Conservation (phyloP, 345 rosid species). For the Gossypium mustelinum region DNA sequence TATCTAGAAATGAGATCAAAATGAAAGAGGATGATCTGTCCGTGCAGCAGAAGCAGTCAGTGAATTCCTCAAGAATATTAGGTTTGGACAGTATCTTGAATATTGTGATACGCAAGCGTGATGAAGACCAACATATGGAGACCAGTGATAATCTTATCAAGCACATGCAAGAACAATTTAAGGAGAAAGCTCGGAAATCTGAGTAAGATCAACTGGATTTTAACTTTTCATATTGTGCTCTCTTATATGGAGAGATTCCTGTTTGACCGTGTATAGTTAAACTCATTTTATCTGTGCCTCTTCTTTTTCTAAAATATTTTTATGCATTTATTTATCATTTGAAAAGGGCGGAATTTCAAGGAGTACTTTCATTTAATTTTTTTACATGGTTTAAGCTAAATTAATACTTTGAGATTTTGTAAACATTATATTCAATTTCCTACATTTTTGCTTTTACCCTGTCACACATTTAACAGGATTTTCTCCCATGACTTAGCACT, state of each 20-base stretch:
- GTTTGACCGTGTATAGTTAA: background rate
- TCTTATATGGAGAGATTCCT: background rate
- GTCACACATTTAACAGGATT: background rate
- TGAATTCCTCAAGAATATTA: slow-evolving; percentile 70
- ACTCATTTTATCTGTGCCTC: background rate
- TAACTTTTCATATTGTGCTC: background rate
- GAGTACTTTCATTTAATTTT: background rate
- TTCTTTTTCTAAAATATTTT: background rate
- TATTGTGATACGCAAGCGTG: slow-evolving; percentile 92
- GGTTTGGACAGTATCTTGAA: slow-evolving; percentile 93
- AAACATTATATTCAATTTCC: background rate
- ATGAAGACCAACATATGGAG: slow-evolving; percentile 72
- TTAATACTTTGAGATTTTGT: background rate
- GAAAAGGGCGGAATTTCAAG: background rate
- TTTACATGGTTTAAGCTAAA: background rate
- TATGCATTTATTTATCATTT: background rate
- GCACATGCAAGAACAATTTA: slow-evolving; percentile 97
- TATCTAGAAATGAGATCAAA: slow-evolving; percentile 94
- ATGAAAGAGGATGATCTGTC: slow-evolving; percentile 91
- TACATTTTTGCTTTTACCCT: background rate
- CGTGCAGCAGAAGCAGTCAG: slow-evolving; percentile 73
- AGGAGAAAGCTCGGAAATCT: slow-evolving; percentile 96
- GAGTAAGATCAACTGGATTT: slow-evolving; percentile 59
- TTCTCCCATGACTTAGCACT: background rate
- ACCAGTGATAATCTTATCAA: slow-evolving; percentile 96